Evolutionary conservation across 768 basidiomycete species (phyloP).

Genomic region (Sarcomyxa edulis): DNA sequence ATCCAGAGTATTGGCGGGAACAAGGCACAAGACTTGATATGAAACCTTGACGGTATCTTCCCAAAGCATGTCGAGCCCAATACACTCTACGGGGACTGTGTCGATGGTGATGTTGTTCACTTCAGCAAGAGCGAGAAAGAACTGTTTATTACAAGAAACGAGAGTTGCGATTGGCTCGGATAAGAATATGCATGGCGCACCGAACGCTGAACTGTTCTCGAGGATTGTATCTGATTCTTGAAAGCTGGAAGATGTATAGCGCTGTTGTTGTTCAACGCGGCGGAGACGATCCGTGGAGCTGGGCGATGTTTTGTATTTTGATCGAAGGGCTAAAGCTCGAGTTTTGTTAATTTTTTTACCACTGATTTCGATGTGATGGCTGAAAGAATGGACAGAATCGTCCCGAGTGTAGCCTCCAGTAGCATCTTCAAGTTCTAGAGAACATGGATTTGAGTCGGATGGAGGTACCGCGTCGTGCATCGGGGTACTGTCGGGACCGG

Average conservation of each 20-base stretch:
- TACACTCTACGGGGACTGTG: constrained; percentile 14
- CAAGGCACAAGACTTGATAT: constrained; percentile 1
- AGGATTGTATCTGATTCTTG: background rate
- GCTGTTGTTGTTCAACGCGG: too few species aligned
- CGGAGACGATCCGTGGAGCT: constrained; percentile 6
- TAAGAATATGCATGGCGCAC: background rate
- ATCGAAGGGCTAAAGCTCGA: constrained; percentile 1
- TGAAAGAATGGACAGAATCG: background rate
- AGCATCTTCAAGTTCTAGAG: constrained; percentile 8
- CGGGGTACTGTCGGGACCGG: background rate
- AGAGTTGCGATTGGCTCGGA: constrained; percentile 17
- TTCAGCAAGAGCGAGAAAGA: constrained; percentile 23
- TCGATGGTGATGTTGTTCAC: constrained; percentile 17
- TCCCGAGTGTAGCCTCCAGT: background rate
- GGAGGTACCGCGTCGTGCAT: background rate
- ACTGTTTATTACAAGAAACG: constrained; percentile 12
- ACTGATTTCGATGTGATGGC: constrained; percentile 1
- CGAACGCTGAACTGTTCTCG: background rate
- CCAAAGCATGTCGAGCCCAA: constrained; percentile 6
- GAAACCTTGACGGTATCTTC: background rate
- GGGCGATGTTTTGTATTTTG: constrained; percentile 3
- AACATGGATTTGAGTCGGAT: background rate
- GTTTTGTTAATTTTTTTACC: constrained; percentile 9
- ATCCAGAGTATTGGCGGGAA: background rate
- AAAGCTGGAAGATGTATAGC: background rate